Evolutionary conservation across 2,329 filamentous ascomycete genomes (phyloP).

Genomic region (Fusarium succisae): DNA sequence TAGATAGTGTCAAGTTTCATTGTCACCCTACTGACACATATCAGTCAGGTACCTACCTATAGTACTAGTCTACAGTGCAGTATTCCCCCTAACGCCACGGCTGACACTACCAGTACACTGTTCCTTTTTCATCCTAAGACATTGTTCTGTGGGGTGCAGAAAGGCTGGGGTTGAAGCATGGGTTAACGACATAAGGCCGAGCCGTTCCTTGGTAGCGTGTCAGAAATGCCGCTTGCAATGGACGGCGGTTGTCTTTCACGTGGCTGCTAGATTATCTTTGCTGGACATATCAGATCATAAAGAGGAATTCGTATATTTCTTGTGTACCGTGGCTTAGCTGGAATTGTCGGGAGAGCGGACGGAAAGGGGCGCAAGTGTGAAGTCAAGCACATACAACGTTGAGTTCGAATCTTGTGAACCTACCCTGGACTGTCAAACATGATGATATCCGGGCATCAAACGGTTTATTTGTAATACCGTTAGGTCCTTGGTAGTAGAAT

Average conservation of each 20-base stretch:
- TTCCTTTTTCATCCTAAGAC: neutral
- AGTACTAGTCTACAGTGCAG: neutral
- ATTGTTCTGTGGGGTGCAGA: constrained; percentile 26
- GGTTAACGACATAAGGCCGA: neutral
- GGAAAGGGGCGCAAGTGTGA: neutral
- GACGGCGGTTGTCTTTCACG: neutral
- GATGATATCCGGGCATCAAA: neutral
- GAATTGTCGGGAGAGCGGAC: neutral
- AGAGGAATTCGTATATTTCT: neutral
- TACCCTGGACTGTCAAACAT: neutral
- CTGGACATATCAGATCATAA: neutral
- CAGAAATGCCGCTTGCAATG: neutral
- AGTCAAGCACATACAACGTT: neutral
- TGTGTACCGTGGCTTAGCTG: neutral
- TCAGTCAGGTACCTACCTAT: neutral
- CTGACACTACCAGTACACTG: neutral
- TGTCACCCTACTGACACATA: neutral
- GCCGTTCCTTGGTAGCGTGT: neutral
- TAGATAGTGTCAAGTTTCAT: neutral
- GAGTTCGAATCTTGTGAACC: neutral
- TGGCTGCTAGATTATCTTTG: neutral
- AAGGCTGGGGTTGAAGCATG: constrained; percentile 13
- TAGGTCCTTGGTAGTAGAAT: fast-evolving
- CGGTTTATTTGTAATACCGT: neutral
- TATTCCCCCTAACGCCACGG: neutral